Evolutionary conservation across 768 basidiomycete genomes (phyloP).

Genomic region (Myochromella boudieri): DNA sequence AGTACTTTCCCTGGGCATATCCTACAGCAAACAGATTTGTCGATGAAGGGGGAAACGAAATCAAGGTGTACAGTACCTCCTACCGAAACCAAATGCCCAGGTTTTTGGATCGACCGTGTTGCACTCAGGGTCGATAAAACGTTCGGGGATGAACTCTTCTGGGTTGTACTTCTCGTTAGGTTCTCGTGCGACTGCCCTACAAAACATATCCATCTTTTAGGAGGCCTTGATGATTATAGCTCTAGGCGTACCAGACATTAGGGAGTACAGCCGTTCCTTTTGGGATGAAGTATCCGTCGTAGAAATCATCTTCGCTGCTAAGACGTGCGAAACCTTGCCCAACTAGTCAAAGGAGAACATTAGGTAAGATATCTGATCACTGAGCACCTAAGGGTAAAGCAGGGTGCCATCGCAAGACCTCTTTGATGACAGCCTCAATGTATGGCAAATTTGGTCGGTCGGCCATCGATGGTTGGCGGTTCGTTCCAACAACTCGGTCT

Average conservation of each 20-base stretch:
- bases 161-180: constrained; percentile 3
- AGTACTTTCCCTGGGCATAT: constrained; percentile 8
- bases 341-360: not conserved
- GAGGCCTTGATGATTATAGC: too few relatives aligned
- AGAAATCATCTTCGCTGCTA: constrained; percentile 22
- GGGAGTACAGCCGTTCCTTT: constrained; percentile 32
- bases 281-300: constrained; percentile 30
- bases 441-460: constrained; percentile 15
- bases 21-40: not conserved
- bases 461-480: constrained; percentile 1
- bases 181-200: constrained; percentile 7
- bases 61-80: constrained; percentile 1
- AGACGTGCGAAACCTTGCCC: constrained; percentile 26
- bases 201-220: not conserved
- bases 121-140: constrained; percentile 1
- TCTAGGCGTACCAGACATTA: constrained; percentile 32
- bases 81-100: constrained; percentile 9
- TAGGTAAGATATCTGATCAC: not conserved
- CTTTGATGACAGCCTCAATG: constrained; percentile 12
- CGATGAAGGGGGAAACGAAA: not conserved
- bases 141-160: constrained; percentile 9
- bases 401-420: constrained; percentile 12
- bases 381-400: constrained; percentile 9
- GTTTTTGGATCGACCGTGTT: not conserved
- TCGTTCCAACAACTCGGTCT: too few relatives aligned